Base-by-base conservation (phyloP, 257 asterid genomes). In the Thymus quinquecostatus region DNA sequence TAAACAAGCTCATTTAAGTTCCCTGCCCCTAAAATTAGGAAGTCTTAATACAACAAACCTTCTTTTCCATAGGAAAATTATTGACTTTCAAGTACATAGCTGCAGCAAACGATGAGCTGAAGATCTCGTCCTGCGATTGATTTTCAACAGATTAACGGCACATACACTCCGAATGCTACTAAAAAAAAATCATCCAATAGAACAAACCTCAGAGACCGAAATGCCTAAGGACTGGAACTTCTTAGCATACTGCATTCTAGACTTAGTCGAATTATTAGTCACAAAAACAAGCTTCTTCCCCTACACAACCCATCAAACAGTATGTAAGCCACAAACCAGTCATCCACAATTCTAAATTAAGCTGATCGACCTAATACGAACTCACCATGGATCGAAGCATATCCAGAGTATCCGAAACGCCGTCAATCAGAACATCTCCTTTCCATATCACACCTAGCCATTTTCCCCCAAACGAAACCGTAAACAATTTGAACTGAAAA, bases 101-200 rank as follows among this genome's bases (percentile, higher is more conserved):
- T 4, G 98, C 97, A 43, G 98, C 96, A 83, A 85, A 93, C 28
- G 98, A 93, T 10, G 98, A 91, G 43, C 96, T 87, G 68, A 93
- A 93, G 8, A 93, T 93, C 79, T 93, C 98, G 14, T 89, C 95
- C 98, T 91, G 94, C 78, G 77, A 76, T 38, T 27, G 77, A 76
- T 38, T 27, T 54, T 44, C 54, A 51, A n/a, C 8, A 62, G 57
- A 81, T 70, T 34, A 45, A 21, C 49, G 45, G 58, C 27, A 41
- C 4, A 49, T 5, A 66, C 54, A 57, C 33, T 53, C 73, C 73
- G 44, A 60, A 21, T 11, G 47, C 69, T 45, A 48, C 54, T 21
- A 21, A 60, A 10, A 44, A 44, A 38, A 33, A 4, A 34, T 40
- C 29, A 72, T 73, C 59, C 13, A 2, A 61, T 30, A 27, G 27